Evolutionary conservation across 2,329 filamentous ascomycete genomes (phyloP).

Genomic region (Neonectria sp.): DNA sequence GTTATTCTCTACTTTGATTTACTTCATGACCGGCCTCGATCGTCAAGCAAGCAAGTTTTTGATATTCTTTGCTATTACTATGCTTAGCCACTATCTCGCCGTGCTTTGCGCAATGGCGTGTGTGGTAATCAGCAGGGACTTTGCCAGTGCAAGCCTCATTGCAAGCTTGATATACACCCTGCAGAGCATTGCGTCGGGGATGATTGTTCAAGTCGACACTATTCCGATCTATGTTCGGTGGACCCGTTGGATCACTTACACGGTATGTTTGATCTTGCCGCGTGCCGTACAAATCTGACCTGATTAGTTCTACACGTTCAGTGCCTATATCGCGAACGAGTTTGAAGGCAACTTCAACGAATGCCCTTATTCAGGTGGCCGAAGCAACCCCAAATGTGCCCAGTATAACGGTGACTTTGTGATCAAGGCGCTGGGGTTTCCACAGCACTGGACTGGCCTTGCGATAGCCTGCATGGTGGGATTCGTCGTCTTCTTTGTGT

Average conservation of each 20-base stretch:
- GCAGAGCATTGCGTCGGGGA: constrained; percentile 81
- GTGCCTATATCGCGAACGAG: constrained; percentile 79
- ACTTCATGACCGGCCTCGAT: constrained; percentile 83
- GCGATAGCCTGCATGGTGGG: constrained; percentile 74
- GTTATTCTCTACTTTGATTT: constrained; percentile 77
- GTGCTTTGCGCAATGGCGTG: constrained; percentile 79
- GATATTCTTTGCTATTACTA: constrained; percentile 75
- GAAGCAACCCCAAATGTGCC: constrained; percentile 73
- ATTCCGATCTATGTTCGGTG: constrained; percentile 82
- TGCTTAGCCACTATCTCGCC: constrained; percentile 80
- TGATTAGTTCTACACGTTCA: constrained; percentile 77
- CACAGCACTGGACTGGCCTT: constrained; percentile 74
- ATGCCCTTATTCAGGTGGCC: constrained; percentile 74
- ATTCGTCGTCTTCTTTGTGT: constrained; percentile 75
- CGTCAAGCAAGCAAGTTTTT: constrained; percentile 74
- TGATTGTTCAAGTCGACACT: constrained; percentile 79
- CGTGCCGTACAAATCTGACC: neutral
- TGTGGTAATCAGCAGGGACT: constrained; percentile 74
- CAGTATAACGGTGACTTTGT: constrained; percentile 79
- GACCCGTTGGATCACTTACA: constrained; percentile 77
- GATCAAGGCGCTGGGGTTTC: constrained; percentile 77
- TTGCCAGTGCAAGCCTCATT: constrained; percentile 78
- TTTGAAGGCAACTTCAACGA: constrained; percentile 81
- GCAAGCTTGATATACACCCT: constrained; percentile 80
- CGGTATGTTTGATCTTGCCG: constrained; percentile 53